Conservation (phyloP, 257 asterid species). For the Craterostigma plantagineum region DNA sequence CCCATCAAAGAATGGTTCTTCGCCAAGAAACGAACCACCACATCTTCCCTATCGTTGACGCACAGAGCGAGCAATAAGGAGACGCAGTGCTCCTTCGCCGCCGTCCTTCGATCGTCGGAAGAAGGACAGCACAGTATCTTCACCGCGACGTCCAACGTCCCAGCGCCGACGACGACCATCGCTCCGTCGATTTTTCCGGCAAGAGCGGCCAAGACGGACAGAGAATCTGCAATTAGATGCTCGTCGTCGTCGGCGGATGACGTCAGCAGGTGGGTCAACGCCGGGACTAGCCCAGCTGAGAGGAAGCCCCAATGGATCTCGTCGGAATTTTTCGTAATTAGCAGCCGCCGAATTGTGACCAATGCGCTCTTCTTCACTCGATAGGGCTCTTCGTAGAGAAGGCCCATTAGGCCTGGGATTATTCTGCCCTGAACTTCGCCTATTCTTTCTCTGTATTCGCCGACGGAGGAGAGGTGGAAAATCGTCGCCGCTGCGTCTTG, state of each 20-base stretch:
- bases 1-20: slow-evolving; percentile 46
- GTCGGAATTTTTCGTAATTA: slow-evolving; percentile 33
- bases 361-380: slow-evolving; percentile 42
- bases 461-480: slow-evolving; percentile 60
- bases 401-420: slow-evolving; percentile 28
- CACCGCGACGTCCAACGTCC: slow-evolving; percentile 22
- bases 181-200: slow-evolving; percentile 51
- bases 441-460: slow-evolving; percentile 32
- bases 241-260: slow-evolving; percentile 27
- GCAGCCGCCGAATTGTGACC: slow-evolving; percentile 35
- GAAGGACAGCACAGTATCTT: slow-evolving; percentile 27
- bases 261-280: slow-evolving; percentile 22
- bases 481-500: slow-evolving; percentile 62
- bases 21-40: slow-evolving; percentile 58
- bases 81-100: slow-evolving; percentile 38
- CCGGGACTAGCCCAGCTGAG: slow-evolving; percentile 34
- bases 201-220: slow-evolving; percentile 44
- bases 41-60: slow-evolving; percentile 33
- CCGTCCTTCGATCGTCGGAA: slow-evolving; percentile 16
- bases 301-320: slow-evolving; percentile 44
- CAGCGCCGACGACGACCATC: slow-evolving; percentile 29
- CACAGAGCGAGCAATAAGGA: slow-evolving; percentile 49
- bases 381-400: slow-evolving; percentile 26
- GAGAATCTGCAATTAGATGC: slow-evolving; percentile 33
- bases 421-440: slow-evolving; percentile 33